These are phyloP conservation scores for Saksenaea vasiformis DNA, from an alignment of 371 early-diverging fungal species.

Conservation along the genomic window DNA sequence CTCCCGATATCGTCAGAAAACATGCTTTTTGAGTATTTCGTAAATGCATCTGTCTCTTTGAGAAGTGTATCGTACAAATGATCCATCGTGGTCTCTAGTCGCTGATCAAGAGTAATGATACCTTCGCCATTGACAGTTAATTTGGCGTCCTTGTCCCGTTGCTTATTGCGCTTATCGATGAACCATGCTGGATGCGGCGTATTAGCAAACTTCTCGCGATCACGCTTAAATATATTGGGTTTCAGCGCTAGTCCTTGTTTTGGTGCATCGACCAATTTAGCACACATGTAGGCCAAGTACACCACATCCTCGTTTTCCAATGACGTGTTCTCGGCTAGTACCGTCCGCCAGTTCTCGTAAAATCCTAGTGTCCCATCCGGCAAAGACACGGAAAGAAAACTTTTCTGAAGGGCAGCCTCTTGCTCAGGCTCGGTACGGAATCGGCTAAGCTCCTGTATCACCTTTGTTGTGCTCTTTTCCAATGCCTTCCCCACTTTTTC, in stretches of 20 bases:
- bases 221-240: conserved; percentile 9
- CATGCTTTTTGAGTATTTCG: conserved; percentile 28
- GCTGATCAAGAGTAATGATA: conserved; percentile 15
- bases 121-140: conserved; percentile 26
- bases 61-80: conserved; percentile 27
- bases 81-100: conserved; percentile 41
- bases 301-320: conserved; percentile 38
- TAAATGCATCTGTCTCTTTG: conserved; percentile 33
- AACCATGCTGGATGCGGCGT: conserved; percentile 46
- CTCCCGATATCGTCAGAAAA: conserved; percentile 26
- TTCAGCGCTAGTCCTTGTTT: conserved; percentile 50
- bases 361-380: conserved; percentile 38
- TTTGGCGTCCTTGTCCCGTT: conserved; percentile 19
- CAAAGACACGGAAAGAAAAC: conserved; percentile 28
- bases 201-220: conserved; percentile 15
- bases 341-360: conserved; percentile 48
- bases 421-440: not conserved
- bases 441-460: conserved; percentile 15
- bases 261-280: conserved; percentile 48
- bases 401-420: conserved; percentile 29
- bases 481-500: conserved; percentile 29
- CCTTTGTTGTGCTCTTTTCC: conserved; percentile 25
- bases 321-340: conserved; percentile 30
- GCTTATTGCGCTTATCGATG: conserved; percentile 36
- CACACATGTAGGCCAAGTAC: conserved; percentile 50